A percentile compares a stretch with the other conserved stretches of the same genome.
Evolutionary conservation across 2,329 filamentous ascomycete genomes (phyloP).

Genomic region (Colletotrichum cereale): DNA sequence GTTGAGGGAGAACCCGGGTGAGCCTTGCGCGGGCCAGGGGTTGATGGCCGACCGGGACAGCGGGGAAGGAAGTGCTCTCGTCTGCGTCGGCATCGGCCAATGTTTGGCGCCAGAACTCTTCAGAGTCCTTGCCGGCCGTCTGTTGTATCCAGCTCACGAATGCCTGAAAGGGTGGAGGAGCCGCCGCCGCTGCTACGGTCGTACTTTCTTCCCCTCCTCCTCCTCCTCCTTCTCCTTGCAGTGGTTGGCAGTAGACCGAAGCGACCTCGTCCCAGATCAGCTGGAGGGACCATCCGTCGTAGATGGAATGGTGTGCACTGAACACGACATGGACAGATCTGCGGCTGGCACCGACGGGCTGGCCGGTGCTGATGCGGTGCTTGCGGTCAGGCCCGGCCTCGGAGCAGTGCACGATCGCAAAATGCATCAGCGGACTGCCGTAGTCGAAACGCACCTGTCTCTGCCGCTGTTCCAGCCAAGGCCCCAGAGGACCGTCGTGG

Average conservation of each 20-base stretch:
- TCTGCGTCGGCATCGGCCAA: no score
- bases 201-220: no score
- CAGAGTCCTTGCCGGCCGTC: no score
- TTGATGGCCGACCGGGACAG: no score
- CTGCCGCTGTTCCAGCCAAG: not conserved
- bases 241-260: not conserved
- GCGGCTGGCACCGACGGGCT: not conserved
- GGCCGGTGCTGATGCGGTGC: not conserved
- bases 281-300: conserved; percentile 47
- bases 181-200: no score
- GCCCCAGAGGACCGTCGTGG: not conserved
- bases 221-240: not conserved
- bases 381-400: not conserved
- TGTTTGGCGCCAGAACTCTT: no score
- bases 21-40: no score
- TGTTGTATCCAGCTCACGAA: no score
- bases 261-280: conserved; percentile 25
- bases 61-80: no score
- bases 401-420: not conserved
- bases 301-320: conserved; percentile 47
- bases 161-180: no score
- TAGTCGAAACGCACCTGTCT: not conserved
- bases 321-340: not conserved
- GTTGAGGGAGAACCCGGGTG: no score
- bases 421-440: not conserved